A percentile compares a stretch with the other conserved stretches of the same genome.
Evolutionary conservation across 495 filamentous ascomycete genomes (phyloP).

Genomic region (Hyaloscypha bicolor): DNA sequence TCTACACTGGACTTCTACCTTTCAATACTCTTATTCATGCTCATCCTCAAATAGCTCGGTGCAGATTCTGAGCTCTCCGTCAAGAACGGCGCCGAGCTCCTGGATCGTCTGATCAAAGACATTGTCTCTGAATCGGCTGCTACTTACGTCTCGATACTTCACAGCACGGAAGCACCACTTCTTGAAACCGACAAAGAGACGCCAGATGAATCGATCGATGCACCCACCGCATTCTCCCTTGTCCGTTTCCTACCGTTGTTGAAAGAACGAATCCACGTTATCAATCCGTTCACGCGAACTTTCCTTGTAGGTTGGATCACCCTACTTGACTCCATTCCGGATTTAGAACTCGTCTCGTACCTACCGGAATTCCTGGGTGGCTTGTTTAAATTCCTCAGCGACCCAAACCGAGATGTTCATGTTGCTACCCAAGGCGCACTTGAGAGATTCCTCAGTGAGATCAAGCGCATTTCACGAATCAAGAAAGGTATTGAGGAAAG

Average conservation of each 20-base stretch:
- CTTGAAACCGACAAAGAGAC: constrained; percentile 53
- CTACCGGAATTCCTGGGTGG: constrained; percentile 91
- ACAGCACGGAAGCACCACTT: constrained; percentile 51
- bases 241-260: constrained; percentile 89
- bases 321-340: constrained; percentile 93
- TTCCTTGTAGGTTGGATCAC: constrained; percentile 98
- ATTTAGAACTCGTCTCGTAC: constrained; percentile 91
- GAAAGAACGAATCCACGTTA: constrained; percentile 87
- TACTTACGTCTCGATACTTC: constrained; percentile 88
- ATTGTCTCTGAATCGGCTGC: constrained; percentile 97
- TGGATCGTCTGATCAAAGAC: constrained; percentile 96
- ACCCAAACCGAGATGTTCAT: constrained; percentile 89
- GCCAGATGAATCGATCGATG: constrained; percentile 49
- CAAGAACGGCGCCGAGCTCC: constrained; percentile 96
- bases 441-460: constrained; percentile 92
- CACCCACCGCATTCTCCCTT: constrained; percentile 91
- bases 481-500: constrained; percentile 93
- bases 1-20: not conserved
- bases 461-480: constrained; percentile 89
- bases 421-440: constrained; percentile 86
- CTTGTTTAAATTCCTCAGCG: constrained; percentile 88
- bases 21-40: not conserved
- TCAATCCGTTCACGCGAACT: constrained; percentile 91
- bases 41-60: constrained; percentile 64
- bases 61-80: constrained; percentile 96